Evolutionary conservation across 2,329 filamentous ascomycete species (phyloP), one percentile per base, ranked within the genome.

Genomic region (Aspergillus jensenii): DNA sequence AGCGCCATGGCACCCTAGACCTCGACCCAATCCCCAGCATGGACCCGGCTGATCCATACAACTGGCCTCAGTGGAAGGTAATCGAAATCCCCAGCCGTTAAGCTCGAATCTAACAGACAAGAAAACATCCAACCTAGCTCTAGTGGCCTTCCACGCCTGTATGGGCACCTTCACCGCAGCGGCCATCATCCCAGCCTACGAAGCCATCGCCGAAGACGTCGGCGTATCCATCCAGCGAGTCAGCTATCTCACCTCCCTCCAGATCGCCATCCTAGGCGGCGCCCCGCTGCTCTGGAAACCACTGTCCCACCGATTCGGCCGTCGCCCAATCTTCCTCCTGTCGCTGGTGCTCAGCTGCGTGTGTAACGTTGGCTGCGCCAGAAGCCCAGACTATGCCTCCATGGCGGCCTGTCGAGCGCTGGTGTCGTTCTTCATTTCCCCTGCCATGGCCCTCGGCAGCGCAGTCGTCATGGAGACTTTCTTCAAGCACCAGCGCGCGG

Each of bases 141-240:
- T 85, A 11, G 82, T 87, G 12, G 80, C 82, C 0, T 83, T 84
- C 64, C 82, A 86, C 56, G 81, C 82, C 31, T 80, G 80, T 69
- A 85, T 85, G 80, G 77, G 78, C 44, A 82, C 81, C 0, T 85
- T 86, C 61, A 82, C 76, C 1, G 81, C 83, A 0, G 76, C 82
- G 15, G 50, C 44, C n/a, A 55, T 58, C 12, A 58, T 58, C 27
- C 56, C 56, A 5, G 0, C 71, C 77, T 4, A 84, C 86, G 61
- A 82, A 83, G 58, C 79, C 80, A 85, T 87, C 23, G 76, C 82
- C 2, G 68, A 74, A 31, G 82, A 86, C 46, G 69, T 86, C 2
- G 71, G 71, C 15, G 76, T 81, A 33, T 76, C 73, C 11, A 67
- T 86, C 1, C 81, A 82, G 49, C 70, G 70, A 2, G 75, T 81